These are phyloP conservation scores for Yamadazyma olivae DNA, from an alignment of 805 yeast genomes.

Conservation along the genomic window DNA sequence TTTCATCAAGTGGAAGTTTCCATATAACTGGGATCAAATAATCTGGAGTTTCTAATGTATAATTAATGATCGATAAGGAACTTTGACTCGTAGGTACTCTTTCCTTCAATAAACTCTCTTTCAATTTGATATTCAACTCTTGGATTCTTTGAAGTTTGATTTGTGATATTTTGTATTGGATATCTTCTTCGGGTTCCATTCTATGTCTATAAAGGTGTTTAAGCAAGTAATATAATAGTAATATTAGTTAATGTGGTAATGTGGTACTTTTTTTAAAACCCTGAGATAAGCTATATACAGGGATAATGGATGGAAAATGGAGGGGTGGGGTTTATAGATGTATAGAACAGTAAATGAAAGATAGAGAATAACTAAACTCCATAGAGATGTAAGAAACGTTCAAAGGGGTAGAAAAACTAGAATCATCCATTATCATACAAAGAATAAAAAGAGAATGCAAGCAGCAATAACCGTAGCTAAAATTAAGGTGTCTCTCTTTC, in stretches of 20 bases:
- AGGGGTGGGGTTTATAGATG: neutral
- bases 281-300: neutral
- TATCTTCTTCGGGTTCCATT: conserved; percentile 13
- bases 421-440: too few relatives aligned
- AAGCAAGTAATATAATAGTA: too few relatives aligned
- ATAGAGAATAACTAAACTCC: too few relatives aligned
- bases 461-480: conserved; percentile 68
- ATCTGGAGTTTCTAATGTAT: conserved; percentile 43
- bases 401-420: too few relatives aligned
- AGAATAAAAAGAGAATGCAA: conserved; percentile 69
- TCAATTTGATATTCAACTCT: conserved; percentile 53
- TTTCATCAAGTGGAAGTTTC: conserved; percentile 31
- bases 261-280: conserved; percentile 4
- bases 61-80: conserved; percentile 44
- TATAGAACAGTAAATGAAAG: neutral
- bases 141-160: conserved; percentile 60
- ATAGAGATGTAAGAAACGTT: too few relatives aligned
- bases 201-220: too few relatives aligned
- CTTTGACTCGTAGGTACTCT: conserved; percentile 66
- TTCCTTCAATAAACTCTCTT: conserved; percentile 49
- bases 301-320: too few relatives aligned
- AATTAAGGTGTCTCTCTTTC: conserved; percentile 84
- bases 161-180: conserved; percentile 42
- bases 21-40: conserved; percentile 45
- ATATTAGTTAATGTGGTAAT: conserved; percentile 7